Conservation (phyloP, 2,329 filamentous ascomycete species). For the Lachnellula subtilissima region DNA sequence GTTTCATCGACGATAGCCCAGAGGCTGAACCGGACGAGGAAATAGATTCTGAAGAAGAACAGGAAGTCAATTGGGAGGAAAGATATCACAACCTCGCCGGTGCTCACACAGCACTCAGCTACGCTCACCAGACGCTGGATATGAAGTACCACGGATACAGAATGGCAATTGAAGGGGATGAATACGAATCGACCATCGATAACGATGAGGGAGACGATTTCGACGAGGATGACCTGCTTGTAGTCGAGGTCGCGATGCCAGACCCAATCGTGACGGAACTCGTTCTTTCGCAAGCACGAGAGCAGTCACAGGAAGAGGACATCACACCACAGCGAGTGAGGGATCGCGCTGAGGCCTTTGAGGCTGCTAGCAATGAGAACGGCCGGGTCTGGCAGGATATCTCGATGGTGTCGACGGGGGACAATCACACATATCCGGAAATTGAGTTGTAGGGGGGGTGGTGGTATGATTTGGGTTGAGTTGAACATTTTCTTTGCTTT, state of each 20-base stretch:
- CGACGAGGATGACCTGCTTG: conserved; percentile 12
- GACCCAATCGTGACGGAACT: conserved; percentile 20
- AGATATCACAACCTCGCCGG: conserved; percentile 11
- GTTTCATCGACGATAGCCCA: conserved; percentile 12
- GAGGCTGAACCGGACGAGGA: conserved; percentile 7
- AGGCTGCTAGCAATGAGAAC: conserved; percentile 34
- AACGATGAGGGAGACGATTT: conserved; percentile 4
- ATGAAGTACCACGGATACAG: conserved; percentile 12
- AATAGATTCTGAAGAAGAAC: conserved; percentile 7
- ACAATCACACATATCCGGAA: conserved; percentile 39
- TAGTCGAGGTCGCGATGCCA: conserved; percentile 13
- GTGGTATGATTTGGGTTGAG: neutral
- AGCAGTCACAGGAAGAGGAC: conserved; percentile 19
- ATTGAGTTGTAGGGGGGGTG: conserved; percentile 33
- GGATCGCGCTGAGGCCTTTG: conserved; percentile 32
- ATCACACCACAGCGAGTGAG: conserved; percentile 12
- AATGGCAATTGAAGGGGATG: conserved; percentile 12
- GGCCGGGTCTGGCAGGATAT: conserved; percentile 36
- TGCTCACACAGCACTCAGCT: neutral
- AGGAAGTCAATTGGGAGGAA: conserved; percentile 21
- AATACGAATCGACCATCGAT: conserved; percentile 7
- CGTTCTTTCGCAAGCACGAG: conserved; percentile 16
- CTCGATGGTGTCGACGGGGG: conserved; percentile 39
- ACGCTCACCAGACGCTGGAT: conserved; percentile 1
- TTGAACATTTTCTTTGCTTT: conserved; percentile 1